phyloP scores from a whole-genome alignment of 2,329 filamentous ascomycete species.

The Colletotrichum caudatum region DNA sequence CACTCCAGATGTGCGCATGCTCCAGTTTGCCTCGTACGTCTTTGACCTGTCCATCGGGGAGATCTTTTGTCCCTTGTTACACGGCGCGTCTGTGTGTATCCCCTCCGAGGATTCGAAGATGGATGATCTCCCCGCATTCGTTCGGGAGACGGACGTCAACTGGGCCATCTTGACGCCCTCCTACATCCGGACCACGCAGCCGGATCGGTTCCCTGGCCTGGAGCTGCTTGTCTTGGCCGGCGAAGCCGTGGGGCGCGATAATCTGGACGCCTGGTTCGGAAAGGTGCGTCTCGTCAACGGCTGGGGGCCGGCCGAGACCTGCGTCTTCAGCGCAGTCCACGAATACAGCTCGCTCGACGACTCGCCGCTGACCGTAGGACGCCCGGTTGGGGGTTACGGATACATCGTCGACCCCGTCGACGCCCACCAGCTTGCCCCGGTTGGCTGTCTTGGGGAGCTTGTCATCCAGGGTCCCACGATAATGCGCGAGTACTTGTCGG shows the following conservation, averaged over 20 bases:
- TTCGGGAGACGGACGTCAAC: neutral
- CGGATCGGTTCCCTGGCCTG: constrained; percentile 58
- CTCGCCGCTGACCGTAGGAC: constrained; percentile 17
- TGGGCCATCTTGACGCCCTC: constrained; percentile 12
- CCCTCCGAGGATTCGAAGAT: constrained; percentile 53
- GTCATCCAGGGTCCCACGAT: constrained; percentile 36
- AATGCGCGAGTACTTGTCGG: constrained; percentile 10
- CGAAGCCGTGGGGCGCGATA: constrained; percentile 63
- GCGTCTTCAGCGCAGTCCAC: constrained; percentile 5
- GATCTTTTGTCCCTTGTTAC: constrained; percentile 51
- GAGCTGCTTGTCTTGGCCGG: constrained; percentile 62
- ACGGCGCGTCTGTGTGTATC: constrained; percentile 56
- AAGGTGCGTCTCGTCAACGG: constrained; percentile 43
- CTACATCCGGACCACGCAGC: constrained; percentile 55
- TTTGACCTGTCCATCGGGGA: constrained; percentile 54
- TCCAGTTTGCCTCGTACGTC: constrained; percentile 50
- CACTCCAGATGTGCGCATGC: constrained; percentile 7
- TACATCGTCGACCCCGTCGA: constrained; percentile 35
- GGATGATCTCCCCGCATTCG: constrained; percentile 26
- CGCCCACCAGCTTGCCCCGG: constrained; percentile 25
- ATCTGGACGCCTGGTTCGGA: constrained; percentile 60
- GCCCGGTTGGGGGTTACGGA: constrained; percentile 14
- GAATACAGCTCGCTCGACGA: constrained; percentile 8
- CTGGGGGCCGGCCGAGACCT: constrained; percentile 47
- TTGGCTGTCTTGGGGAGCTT: constrained; percentile 41